phyloP scores from a whole-genome alignment of 805 yeast species.

The Tetrapisispora pingtungensis region DNA sequence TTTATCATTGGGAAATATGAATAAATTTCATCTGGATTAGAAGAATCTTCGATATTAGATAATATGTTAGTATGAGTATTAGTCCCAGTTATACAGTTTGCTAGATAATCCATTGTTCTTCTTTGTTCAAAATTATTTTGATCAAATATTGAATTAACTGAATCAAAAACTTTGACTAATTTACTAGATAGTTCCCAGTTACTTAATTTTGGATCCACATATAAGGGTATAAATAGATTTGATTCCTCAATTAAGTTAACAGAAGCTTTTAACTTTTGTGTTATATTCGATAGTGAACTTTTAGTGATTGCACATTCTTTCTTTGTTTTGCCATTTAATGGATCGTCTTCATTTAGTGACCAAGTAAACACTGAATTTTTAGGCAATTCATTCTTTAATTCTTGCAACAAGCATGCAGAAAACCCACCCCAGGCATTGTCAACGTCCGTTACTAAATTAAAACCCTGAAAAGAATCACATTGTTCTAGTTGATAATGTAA shows the following conservation, averaged over 20 bases:
- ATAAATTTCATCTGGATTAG: slow-evolving; percentile 6
- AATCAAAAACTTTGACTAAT: slow-evolving; percentile 16
- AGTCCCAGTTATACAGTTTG: slow-evolving; percentile 17
- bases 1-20: slow-evolving; percentile 16
- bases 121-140: slow-evolving; percentile 10
- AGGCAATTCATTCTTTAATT: slow-evolving; percentile 58
- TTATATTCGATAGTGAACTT: slow-evolving; percentile 6
- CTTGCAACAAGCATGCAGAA: slow-evolving; percentile 39
- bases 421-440: slow-evolving; percentile 86
- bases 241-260: slow-evolving; percentile 39
- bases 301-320: slow-evolving; percentile 1
- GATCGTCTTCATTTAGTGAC: slow-evolving; percentile 32
- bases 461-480: slow-evolving; percentile 64
- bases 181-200: slow-evolving; percentile 26
- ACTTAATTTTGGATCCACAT: slow-evolving; percentile 14
- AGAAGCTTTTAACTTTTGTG: slow-evolving; percentile 38
- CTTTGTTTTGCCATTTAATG: slow-evolving; percentile 11
- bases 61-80: slow-evolving; percentile 14
- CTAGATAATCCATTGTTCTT: slow-evolving; percentile 16
- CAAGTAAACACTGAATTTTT: slow-evolving; percentile 39
- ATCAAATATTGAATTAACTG: slow-evolving; percentile 16
- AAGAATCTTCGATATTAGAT: slow-evolving; percentile 11
- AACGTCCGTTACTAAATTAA: slow-evolving; percentile 58
- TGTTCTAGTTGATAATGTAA: slow-evolving; percentile 60
- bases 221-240: slow-evolving; percentile 49